Conservation (phyloP, 164 flowering plant genomes). For the Pachysandra terminalis region DNA sequence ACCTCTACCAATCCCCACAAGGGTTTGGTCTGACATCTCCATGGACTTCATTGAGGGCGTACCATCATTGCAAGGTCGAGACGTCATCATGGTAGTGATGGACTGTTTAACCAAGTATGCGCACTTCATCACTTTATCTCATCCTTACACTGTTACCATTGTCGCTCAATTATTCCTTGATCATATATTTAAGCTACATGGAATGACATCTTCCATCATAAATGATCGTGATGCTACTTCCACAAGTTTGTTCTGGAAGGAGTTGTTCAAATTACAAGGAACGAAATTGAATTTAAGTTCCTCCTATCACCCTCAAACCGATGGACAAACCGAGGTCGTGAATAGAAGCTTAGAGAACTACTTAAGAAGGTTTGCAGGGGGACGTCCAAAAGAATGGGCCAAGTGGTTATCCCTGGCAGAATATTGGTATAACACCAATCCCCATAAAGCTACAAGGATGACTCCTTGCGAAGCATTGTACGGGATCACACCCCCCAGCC, state of each 20-base stretch:
- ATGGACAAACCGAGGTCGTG: not conserved
- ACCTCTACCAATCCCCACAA: not conserved
- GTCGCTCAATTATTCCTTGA: not conserved
- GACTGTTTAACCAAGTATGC: not conserved
- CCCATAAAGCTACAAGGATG: no score
- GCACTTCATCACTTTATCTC: not conserved
- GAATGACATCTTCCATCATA: not conserved
- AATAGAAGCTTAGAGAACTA: not conserved
- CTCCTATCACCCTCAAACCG: not conserved
- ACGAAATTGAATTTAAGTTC: not conserved
- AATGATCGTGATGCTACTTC: not conserved
- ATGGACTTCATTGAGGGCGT: constrained; percentile 1
- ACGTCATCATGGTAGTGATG: not conserved
- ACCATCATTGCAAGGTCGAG: not conserved
- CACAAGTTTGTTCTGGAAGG: not conserved
- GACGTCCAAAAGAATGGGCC: not conserved
- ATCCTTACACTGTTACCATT: not conserved
- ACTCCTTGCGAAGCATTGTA: no score
- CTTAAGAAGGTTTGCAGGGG: not conserved
- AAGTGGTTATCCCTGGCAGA: not conserved
- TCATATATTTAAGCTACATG: not conserved
- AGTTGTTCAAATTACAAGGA: not conserved
- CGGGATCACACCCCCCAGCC: no score
- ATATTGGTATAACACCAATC: no score
- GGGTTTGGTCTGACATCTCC: not conserved